These are phyloP conservation scores for Daldinia grandis DNA, from an alignment of 495 filamentous ascomycete genomes.

Conservation along the genomic window DNA sequence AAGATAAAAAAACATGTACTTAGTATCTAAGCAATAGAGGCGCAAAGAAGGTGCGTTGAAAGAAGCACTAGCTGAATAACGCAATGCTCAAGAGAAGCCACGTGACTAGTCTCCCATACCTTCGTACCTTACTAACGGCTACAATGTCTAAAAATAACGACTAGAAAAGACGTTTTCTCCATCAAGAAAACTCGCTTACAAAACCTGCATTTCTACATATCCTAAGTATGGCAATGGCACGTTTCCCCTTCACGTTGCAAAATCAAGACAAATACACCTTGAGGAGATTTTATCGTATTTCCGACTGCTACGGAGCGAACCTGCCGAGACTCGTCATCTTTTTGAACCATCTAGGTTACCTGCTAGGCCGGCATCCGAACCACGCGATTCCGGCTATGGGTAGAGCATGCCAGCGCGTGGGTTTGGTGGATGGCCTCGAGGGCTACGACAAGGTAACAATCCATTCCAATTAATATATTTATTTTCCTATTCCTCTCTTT, in stretches of 20 bases:
- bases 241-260: constrained; percentile 29
- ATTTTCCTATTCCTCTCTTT: constrained; percentile 7
- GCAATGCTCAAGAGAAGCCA: neutral
- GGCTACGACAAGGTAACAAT: constrained; percentile 40
- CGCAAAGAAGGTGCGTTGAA: neutral
- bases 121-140: neutral
- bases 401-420: constrained; percentile 31
- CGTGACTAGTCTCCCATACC: neutral
- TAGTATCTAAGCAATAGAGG: neutral
- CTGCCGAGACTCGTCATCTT: constrained; percentile 41
- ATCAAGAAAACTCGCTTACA: neutral
- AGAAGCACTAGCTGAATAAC: neutral
- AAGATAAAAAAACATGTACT: neutral
- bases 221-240: constrained; percentile 17
- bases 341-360: constrained; percentile 29
- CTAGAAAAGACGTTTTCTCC: neutral
- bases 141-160: neutral
- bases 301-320: constrained; percentile 22
- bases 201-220: neutral
- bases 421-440: neutral
- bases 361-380: constrained; percentile 15
- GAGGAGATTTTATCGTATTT: constrained; percentile 14
- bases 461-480: constrained; percentile 45
- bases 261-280: constrained; percentile 2
- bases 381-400: constrained; percentile 31